Evolutionary conservation across 2,329 filamentous ascomycete species (phyloP), one percentile per base, ranked within the genome.

Genomic region (Botrytis medusae): DNA sequence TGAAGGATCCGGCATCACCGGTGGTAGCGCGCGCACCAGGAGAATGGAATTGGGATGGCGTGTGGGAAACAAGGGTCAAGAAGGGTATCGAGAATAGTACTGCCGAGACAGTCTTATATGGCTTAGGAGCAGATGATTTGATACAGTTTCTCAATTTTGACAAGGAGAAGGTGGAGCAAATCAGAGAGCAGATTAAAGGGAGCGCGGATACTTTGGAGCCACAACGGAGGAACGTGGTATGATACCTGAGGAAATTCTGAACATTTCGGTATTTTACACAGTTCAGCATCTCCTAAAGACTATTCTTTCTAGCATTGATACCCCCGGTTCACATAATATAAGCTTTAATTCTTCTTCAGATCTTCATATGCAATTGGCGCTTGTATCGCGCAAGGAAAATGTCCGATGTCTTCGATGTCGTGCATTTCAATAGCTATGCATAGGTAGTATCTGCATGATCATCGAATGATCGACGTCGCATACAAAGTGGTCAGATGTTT

Each of bases 41-140:
- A 10, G 92, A 97, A 78, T 98, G 95, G 95, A 97, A 97, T 80
- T 98, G 95, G 95, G 94, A 97, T 79, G 95, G 95, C 0, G 95
- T 98, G 0, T 99, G 95, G 95, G 93, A 97, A 81, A 92, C 95
- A 76, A 88, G 95, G 72, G 95, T 97, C 1, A 91, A 89, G 82
- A 93, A 92, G 81, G 92, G 92, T 29, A 89, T 98, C 61, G 88
- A 91, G 69, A 87, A 88, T 16, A 97, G 94, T 79, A 83, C 94
- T 68, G 93, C 93, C 1, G 95, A 98, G 77, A 85, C 90, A 2
- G 90, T 93, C 7, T 83, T 98, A 37, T 98, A 91, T 83, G 93
- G 94, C 9, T 87, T 86, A 74, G 84, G 86, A 61, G 84, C 83
- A 25, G 92, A 94, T 81, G 93, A 97, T 77, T 86, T 93, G 82